A percentile compares a stretch with the other conserved stretches of the same genome.
phyloP scores from a whole-genome alignment of 208 protist species.

The Strigomonas culicis region DNA sequence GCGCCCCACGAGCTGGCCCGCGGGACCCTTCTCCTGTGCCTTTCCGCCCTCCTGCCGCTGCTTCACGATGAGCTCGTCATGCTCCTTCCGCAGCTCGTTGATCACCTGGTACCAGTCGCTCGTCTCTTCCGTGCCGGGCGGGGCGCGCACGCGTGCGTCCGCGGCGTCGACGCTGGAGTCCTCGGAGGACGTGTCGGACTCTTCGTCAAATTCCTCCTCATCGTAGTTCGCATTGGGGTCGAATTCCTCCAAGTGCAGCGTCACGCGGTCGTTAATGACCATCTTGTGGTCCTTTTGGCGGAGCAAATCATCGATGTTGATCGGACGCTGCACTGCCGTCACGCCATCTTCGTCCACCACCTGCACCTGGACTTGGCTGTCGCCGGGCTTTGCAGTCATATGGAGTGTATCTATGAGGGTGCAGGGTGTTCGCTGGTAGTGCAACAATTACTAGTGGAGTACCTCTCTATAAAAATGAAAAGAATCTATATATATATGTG shows the following conservation, averaged over 20 bases:
- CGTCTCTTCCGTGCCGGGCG: constrained; percentile 6
- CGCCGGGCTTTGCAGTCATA: constrained; percentile 7
- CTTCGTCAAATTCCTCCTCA: constrained; percentile 18
- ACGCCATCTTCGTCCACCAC: constrained; percentile 53
- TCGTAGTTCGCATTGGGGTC: constrained; percentile 39
- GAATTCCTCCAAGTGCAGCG: constrained; percentile 69
- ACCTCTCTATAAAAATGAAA: constrained; percentile 4
- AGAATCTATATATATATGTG: neutral
- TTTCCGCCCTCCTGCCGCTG: neutral
- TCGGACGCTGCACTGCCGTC: constrained; percentile 42
- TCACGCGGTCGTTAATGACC: constrained; percentile 54
- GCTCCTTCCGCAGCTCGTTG: constrained; percentile 45
- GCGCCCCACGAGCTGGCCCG: constrained; percentile 18
- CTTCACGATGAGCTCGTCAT: constrained; percentile 21
- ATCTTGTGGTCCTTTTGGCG: constrained; percentile 36
- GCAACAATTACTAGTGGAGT: no score
- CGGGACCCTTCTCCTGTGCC: constrained; percentile 6
- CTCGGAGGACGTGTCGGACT: neutral
- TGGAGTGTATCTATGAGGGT: neutral
- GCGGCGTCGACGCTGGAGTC: neutral
- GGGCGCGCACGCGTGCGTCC: neutral
- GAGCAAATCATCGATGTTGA: constrained; percentile 74
- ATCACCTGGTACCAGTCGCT: constrained; percentile 61
- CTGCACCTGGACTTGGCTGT: constrained; percentile 56
- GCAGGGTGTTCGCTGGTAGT: no score